Conservation (phyloP, 768 basidiomycete genomes). For the Rhodotorula taiwanensis region DNA sequence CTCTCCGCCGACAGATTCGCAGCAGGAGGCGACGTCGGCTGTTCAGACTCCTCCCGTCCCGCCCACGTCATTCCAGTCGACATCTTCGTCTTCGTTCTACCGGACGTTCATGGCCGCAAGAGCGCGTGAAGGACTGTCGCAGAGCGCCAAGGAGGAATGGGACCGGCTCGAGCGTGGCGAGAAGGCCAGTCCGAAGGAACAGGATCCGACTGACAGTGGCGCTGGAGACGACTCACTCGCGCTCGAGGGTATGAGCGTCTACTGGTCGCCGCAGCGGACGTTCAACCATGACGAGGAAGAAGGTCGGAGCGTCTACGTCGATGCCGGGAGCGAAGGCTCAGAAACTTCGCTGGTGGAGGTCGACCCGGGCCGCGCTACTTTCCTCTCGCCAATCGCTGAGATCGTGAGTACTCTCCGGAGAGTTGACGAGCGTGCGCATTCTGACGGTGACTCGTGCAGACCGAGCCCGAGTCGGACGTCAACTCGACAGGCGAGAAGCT, state of each 20-base stretch:
- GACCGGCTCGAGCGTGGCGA: conserved; percentile 22
- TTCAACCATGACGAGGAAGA: background rate
- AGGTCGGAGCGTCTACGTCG: background rate
- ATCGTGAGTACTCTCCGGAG: conserved; percentile 8
- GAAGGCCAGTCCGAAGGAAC: conserved; percentile 24
- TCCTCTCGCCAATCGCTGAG: conserved; percentile 25
- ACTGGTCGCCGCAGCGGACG: conserved; percentile 5
- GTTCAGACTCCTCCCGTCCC: background rate
- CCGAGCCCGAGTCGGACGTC: conserved; percentile 30
- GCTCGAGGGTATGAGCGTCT: background rate
- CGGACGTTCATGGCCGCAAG: conserved; percentile 21
- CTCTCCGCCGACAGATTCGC: too few relatives aligned
- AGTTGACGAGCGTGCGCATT: too few relatives aligned
- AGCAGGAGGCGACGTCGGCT: background rate
- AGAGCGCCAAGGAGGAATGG: conserved; percentile 22
- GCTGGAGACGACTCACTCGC: background rate
- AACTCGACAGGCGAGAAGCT: too few relatives aligned
- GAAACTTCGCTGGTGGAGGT: background rate
- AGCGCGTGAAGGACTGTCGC: background rate
- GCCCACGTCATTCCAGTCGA: too few relatives aligned
- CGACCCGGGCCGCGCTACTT: conserved; percentile 1
- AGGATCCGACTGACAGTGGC: too few relatives aligned
- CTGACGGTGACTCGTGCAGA: conserved; percentile 6
- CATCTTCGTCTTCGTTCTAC: conserved; percentile 30
- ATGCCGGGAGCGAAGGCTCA: background rate